A percentile compares a stretch with the other conserved stretches of the same genome.
Evolutionary conservation across 352 stramenopile genomes (phyloP).

Genomic region (Phytophthora pinifolia): DNA sequence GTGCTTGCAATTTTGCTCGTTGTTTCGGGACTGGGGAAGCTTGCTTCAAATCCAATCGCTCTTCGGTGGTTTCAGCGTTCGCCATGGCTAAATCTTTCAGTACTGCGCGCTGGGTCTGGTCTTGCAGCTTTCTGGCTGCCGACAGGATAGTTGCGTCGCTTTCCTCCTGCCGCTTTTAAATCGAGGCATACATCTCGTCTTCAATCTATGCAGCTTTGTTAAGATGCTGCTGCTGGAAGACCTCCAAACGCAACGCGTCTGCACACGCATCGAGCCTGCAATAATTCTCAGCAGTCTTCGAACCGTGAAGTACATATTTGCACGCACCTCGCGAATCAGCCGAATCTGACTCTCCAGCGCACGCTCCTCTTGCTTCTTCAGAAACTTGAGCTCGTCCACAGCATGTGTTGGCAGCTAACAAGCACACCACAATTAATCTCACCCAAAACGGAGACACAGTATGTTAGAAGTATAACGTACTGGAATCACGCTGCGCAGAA

Average conservation of each 20-base stretch:
- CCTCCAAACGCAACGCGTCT: constrained; percentile 47
- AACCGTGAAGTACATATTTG: background rate
- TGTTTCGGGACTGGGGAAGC: constrained; percentile 52
- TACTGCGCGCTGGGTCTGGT: constrained; percentile 38
- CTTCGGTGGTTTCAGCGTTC: constrained; percentile 4
- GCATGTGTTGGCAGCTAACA: constrained; percentile 41
- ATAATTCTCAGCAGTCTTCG: too few relatives aligned
- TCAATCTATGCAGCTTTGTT: constrained; percentile 57
- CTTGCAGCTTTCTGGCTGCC: constrained; percentile 47
- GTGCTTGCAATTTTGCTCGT: constrained; percentile 48
- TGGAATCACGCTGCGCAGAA: constrained; percentile 40
- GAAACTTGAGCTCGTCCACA: constrained; percentile 54
- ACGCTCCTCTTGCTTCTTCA: constrained; percentile 54
- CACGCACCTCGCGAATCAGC: constrained; percentile 50
- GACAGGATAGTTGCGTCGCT: constrained; percentile 40
- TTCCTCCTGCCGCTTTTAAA: constrained; percentile 44
- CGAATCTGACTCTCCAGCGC: constrained; percentile 45
- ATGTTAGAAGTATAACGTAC: constrained; percentile 28
- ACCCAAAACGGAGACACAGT: background rate
- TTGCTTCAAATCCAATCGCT: constrained; percentile 10
- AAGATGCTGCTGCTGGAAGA: constrained; percentile 66
- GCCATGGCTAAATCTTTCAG: constrained; percentile 21
- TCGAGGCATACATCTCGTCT: constrained; percentile 46
- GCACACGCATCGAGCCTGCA: too few relatives aligned
- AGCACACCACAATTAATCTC: background rate